These are phyloP conservation scores for Cryptococcus jaspeensis DNA, from an alignment of 1,284 basidiomycete genomes.

Conservation along the genomic window DNA sequence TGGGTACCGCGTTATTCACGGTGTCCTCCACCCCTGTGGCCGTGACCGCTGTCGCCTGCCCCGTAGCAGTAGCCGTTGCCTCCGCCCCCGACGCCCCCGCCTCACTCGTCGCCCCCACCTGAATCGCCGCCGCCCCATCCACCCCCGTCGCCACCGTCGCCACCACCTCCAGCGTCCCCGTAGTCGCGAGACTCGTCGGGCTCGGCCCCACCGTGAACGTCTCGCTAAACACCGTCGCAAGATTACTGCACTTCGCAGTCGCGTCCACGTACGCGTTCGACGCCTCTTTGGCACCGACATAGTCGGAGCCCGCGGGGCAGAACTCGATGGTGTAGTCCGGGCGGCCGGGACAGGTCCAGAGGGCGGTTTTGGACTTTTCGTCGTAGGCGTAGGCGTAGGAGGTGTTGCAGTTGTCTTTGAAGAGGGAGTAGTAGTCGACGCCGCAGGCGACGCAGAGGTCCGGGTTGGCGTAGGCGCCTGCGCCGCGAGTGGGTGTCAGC, in stretches of 20 bases:
- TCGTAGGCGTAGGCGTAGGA: slow-evolving; percentile 36
- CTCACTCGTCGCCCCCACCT: too few species aligned
- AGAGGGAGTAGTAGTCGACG: slow-evolving; percentile 36
- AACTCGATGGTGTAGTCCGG: slow-evolving; percentile 38
- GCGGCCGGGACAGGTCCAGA: slow-evolving; percentile 22
- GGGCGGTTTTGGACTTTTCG: slow-evolving; percentile 30
- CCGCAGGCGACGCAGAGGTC: slow-evolving; percentile 27
- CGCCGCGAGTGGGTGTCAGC: neutral
- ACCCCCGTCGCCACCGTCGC: too few species aligned
- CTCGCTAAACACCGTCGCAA: slow-evolving; percentile 9
- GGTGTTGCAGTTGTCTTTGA: slow-evolving; percentile 33
- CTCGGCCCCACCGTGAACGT: slow-evolving; percentile 23
- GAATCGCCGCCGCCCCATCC: too few species aligned
- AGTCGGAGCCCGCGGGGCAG: slow-evolving; percentile 28
- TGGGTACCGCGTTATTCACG: too few species aligned
- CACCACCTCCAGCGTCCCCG: slow-evolving; percentile 8
- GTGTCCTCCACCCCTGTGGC: too few species aligned
- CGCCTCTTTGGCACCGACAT: slow-evolving; percentile 21
- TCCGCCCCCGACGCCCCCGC: too few species aligned
- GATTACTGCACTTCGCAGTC: slow-evolving; percentile 30
- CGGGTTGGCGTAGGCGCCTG: slow-evolving; percentile 28
- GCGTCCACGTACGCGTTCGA: slow-evolving; percentile 27
- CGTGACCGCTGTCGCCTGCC: too few species aligned
- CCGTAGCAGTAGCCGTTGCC: too few species aligned
- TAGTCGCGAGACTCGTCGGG: slow-evolving; percentile 13